These are phyloP conservation scores for Hypholoma sublateritium DNA, from an alignment of 768 basidiomycete genomes.

Conservation along the genomic window DNA sequence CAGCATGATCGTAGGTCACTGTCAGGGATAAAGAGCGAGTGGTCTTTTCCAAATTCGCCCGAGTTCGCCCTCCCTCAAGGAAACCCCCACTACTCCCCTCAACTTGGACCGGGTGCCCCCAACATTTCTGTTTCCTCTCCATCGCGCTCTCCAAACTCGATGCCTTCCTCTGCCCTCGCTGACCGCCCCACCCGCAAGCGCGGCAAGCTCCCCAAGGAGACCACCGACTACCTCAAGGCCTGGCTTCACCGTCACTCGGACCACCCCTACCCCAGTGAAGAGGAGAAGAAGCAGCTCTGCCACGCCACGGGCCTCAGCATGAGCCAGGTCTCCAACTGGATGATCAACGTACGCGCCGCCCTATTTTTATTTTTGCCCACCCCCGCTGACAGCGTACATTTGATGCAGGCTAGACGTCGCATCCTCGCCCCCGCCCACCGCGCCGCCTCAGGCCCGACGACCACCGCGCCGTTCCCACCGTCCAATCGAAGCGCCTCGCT, in stretches of 20 bases:
- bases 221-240: conserved; percentile 85
- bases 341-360: conserved; percentile 65
- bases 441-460: conserved; percentile 73
- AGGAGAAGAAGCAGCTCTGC: conserved; percentile 89
- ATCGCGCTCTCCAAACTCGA: conserved; percentile 48
- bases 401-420: conserved; percentile 68
- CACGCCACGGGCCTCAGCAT: conserved; percentile 84
- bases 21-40: conserved; percentile 65
- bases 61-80: conserved; percentile 54
- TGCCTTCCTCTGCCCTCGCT: conserved; percentile 58
- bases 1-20: conserved; percentile 63
- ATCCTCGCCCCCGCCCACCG: conserved; percentile 83
- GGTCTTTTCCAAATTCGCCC: conserved; percentile 58
- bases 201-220: conserved; percentile 88
- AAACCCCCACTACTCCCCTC: conserved; percentile 41
- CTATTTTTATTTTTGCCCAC: conserved; percentile 7
- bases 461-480: conserved; percentile 70
- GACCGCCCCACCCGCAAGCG: conserved; percentile 81
- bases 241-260: conserved; percentile 89
- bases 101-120: conserved; percentile 46
- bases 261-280: conserved; percentile 87
- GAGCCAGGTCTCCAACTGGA: conserved; percentile 91
- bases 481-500: conserved; percentile 43
- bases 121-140: conserved; percentile 43
- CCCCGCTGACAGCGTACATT: conserved; percentile 12